Base-by-base conservation (phyloP, 2,329 filamentous ascomycete species). In the Colletotrichum tropicale region DNA sequence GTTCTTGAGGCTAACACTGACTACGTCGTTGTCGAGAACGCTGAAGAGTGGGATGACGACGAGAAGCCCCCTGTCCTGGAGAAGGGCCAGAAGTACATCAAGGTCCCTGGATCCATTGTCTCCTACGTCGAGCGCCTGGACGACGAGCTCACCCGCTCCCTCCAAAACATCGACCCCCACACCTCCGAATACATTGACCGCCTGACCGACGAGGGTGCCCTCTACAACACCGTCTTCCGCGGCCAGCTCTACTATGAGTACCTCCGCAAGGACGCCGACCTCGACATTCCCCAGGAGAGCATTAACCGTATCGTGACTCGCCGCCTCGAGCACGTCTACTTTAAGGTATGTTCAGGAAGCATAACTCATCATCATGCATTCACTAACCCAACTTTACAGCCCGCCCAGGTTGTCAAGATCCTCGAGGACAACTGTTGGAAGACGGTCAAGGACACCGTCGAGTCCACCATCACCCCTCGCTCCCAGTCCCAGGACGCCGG, bases 21-120 rank as follows among this genome's bases (percentile, higher is more conserved):
- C 78, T 94, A 96, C 83, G 89, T 98, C 67, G 95, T 99, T 64
- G 89, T 97, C 28, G 97, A 99, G 87, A 93, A 92, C 79, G 97
- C 95, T 26, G 97, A 99, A 84, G 97, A 99, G 86, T 98, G 97
- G 97, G 97, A 99, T 80, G 97, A 99, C 82, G 98, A 99, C 80
- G 98, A 99, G 81, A 98, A 98, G 89, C 91, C 93, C 55, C 97
- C 97, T 16, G 89, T 90, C 36, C 89, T 96, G 79, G 91, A 91
- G 73, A 85, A 90, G 26, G 95, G 92, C 77, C 93, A 98, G 85
- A 94, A 92, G 84, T 91, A 96, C 83, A 94, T 98, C 90, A 96
- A 94, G 88, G 92, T 99, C 74, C 95, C 97, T 24, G 98, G 97
- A 83, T 98, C 95, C 88, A 89, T 98, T 76, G 95, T 98, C 61